These are phyloP conservation scores for Suhomyces bokatorum DNA, from an alignment of 1,139 yeast genomes.

Conservation along the genomic window DNA sequence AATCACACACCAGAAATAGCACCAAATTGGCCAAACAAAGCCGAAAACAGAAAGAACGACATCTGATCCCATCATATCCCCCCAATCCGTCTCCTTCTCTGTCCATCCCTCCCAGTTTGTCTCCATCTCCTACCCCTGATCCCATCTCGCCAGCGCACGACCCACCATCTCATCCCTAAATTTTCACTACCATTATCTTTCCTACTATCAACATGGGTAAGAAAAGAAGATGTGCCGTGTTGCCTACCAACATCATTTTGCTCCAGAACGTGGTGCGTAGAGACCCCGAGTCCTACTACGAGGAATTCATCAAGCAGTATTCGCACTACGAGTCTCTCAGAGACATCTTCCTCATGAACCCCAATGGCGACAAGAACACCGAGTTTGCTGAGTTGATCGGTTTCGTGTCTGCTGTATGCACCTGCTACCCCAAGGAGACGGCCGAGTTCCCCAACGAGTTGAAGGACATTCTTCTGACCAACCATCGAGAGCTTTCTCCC, in stretches of 20 bases:
- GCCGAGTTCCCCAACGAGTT: conserved; percentile 80
- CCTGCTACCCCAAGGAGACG: conserved; percentile 88
- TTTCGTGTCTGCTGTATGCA: conserved; percentile 87
- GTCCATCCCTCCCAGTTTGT: background rate
- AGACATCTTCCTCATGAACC: conserved; percentile 77
- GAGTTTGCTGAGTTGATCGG: conserved; percentile 87
- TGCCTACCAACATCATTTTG: conserved; percentile 88
- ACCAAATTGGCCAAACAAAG: too few species aligned
- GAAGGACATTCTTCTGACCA: conserved; percentile 62
- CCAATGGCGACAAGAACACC: conserved; percentile 58
- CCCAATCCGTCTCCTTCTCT: background rate
- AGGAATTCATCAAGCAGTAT: conserved; percentile 89
- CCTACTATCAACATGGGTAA: conserved; percentile 59
- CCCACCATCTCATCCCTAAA: conserved; percentile 6
- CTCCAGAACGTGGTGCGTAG: conserved; percentile 89
- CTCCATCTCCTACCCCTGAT: background rate
- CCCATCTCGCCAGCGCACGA: conserved; percentile 4
- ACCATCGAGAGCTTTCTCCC: conserved; percentile 80
- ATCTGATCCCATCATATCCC: background rate
- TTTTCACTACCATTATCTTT: background rate
- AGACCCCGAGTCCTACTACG: conserved; percentile 91
- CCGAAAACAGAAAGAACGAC: too few species aligned
- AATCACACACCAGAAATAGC: too few species aligned
- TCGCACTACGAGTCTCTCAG: conserved; percentile 88
- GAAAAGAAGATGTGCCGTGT: conserved; percentile 84